Conservation (phyloP, 2,329 filamentous ascomycete genomes). For the Hypoxylon sp. region DNA sequence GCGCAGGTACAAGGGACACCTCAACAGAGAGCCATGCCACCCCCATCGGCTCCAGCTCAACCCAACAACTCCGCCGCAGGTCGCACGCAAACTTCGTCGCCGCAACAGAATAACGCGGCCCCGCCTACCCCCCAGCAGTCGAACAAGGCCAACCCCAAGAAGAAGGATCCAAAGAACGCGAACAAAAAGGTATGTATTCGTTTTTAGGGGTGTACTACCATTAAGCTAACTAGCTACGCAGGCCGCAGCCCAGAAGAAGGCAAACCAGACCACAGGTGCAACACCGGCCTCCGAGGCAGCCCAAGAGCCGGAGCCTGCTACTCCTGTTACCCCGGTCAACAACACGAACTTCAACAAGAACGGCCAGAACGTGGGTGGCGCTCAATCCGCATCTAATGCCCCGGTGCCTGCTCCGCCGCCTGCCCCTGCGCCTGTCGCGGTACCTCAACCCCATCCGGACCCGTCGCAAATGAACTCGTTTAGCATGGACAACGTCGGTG, state of each 20-base stretch:
- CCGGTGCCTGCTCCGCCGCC: slow-evolving; percentile 62
- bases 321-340: slow-evolving; percentile 73
- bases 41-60: slow-evolving; percentile 71
- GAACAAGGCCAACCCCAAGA: slow-evolving; percentile 82
- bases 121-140: slow-evolving; percentile 82
- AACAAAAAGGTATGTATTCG: slow-evolving; percentile 75
- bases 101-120: slow-evolving; percentile 74
- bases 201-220: slow-evolving; percentile 20
- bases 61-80: slow-evolving; percentile 62
- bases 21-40: slow-evolving; percentile 79
- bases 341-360: slow-evolving; percentile 64
- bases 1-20: slow-evolving; percentile 75
- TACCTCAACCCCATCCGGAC: slow-evolving; percentile 64
- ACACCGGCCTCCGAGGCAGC: slow-evolving; percentile 71
- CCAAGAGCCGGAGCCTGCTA: slow-evolving; percentile 70
- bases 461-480: slow-evolving; percentile 62
- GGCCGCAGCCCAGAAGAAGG: slow-evolving; percentile 74
- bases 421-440: slow-evolving; percentile 60
- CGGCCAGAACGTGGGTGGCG: slow-evolving; percentile 60
- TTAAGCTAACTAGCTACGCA: slow-evolving; percentile 55
- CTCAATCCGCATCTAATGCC: slow-evolving; percentile 59
- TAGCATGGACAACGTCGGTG: slow-evolving; percentile 60
- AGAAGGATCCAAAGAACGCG: slow-evolving; percentile 77
- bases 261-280: slow-evolving; percentile 67
- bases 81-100: slow-evolving; percentile 71